Evolutionary conservation across 148 eudicot species (phyloP).

Genomic region (Rheum nobile): DNA sequence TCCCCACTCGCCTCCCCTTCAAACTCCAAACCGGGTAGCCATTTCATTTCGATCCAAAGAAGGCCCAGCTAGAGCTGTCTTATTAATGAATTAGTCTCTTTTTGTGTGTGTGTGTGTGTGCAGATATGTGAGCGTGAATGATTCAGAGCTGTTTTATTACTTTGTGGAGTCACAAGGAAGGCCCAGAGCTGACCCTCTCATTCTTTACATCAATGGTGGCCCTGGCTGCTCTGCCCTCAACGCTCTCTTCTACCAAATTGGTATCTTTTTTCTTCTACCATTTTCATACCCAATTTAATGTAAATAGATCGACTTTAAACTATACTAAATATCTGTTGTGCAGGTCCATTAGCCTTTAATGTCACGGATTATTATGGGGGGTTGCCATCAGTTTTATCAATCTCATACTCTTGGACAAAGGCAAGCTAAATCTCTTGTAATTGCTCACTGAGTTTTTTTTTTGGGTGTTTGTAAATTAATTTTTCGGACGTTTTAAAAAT

Average conservation of each 20-base stretch:
- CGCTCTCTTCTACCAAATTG: conserved; percentile 23
- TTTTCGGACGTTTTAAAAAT: background rate
- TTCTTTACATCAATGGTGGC: conserved; percentile 29
- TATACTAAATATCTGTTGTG: background rate
- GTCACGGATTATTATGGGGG: conserved; percentile 11
- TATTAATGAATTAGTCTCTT: too few species aligned
- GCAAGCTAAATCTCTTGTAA: too few species aligned
- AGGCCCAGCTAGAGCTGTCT: too few species aligned
- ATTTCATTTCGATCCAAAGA: too few species aligned
- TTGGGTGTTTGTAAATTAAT: background rate
- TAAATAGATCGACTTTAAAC: background rate
- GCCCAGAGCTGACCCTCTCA: conserved; percentile 20
- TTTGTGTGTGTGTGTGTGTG: background rate
- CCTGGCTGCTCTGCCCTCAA: conserved; percentile 27
- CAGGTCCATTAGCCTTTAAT: conserved; percentile 16
- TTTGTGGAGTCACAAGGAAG: conserved; percentile 27
- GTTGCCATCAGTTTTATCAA: conserved; percentile 5
- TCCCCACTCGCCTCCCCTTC: conserved; percentile 9
- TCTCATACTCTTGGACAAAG: conserved; percentile 16
- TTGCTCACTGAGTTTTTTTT: background rate
- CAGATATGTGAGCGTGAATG: conserved; percentile 22
- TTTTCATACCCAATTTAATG: background rate
- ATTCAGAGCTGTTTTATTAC: conserved; percentile 26
- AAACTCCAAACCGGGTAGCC: background rate
- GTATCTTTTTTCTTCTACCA: background rate